Conservation (phyloP, 2,329 filamentous ascomycete species). For the Geosmithia putterillii region DNA sequence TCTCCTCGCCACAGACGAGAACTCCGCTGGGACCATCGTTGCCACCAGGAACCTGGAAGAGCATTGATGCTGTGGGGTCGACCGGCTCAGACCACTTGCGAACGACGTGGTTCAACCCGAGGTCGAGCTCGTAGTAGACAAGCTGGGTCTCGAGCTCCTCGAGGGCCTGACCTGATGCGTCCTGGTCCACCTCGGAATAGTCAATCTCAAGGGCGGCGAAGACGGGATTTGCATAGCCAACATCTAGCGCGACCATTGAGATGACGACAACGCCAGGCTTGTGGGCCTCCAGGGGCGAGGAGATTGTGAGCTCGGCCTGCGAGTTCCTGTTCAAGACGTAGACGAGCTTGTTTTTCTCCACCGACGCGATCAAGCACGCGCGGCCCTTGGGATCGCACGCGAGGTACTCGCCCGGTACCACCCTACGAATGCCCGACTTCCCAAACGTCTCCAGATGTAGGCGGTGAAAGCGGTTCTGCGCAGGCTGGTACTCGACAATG, state of each 20-base stretch:
- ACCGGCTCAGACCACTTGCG: conserved; percentile 93
- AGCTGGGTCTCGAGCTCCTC: conserved; percentile 78
- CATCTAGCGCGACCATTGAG: conserved; percentile 77
- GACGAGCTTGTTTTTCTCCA: conserved; percentile 99
- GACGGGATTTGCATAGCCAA: conserved; percentile 92
- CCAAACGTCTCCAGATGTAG: conserved; percentile 96
- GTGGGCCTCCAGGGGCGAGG: conserved; percentile 91
- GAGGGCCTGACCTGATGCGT: conserved; percentile 72
- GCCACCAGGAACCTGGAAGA: conserved; percentile 93
- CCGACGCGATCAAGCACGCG: conserved; percentile 84
- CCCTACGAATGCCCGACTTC: conserved; percentile 87
- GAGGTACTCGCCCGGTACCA: conserved; percentile 91
- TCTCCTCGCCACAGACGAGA: conserved; percentile 87
- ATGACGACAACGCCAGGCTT: conserved; percentile 86
- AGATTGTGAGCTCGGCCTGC: conserved; percentile 91
- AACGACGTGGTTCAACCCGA: conserved; percentile 94
- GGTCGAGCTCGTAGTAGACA: conserved; percentile 94
- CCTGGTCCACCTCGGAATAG: conserved; percentile 83
- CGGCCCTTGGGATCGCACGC: conserved; percentile 92
- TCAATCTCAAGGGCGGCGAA: conserved; percentile 93
- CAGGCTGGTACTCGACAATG: conserved; percentile 80
- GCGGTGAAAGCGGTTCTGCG: conserved; percentile 76
- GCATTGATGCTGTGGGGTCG: conserved; percentile 73
- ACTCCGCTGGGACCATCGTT: conserved; percentile 91
- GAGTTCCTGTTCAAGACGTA: conserved; percentile 95